phyloP scores from a whole-genome alignment of 2,329 filamentous ascomycete species.

The Penicillium sp. region DNA sequence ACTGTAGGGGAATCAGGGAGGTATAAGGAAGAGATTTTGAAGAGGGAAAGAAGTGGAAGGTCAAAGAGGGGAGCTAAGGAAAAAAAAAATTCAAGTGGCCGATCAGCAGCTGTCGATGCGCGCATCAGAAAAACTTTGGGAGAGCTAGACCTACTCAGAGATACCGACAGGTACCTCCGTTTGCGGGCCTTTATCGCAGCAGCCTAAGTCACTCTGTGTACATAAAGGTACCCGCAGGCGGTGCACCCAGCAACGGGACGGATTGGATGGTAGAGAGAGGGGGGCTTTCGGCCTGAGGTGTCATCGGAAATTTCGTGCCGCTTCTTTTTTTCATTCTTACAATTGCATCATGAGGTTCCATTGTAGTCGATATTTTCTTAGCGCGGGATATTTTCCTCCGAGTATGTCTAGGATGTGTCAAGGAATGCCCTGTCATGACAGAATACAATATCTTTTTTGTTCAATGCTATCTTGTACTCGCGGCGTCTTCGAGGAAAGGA shows the following conservation, averaged over 20 bases:
- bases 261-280: constrained; percentile 6
- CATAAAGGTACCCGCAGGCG: background rate
- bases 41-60: constrained; percentile 10
- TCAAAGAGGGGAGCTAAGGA: background rate
- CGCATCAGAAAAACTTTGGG: constrained; percentile 10
- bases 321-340: background rate
- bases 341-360: background rate
- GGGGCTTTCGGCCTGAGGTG: constrained; percentile 3
- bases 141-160: constrained; percentile 13
- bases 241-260: constrained; percentile 9
- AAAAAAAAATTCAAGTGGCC: constrained; percentile 16
- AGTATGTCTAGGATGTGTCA: background rate
- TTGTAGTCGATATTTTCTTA: background rate
- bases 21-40: constrained; percentile 1
- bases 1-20: background rate
- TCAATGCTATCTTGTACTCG: background rate
- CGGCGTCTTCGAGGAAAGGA: background rate
- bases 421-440: background rate
- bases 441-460: background rate
- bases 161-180: constrained; percentile 11
- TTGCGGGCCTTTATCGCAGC: background rate
- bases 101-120: constrained; percentile 20
- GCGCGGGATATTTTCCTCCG: background rate
- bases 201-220: constrained; percentile 9
- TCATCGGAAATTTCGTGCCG: background rate